Base-by-base conservation (phyloP, 192 early-diverging fungal genomes). In the Entomortierella chlamydospora region DNA sequence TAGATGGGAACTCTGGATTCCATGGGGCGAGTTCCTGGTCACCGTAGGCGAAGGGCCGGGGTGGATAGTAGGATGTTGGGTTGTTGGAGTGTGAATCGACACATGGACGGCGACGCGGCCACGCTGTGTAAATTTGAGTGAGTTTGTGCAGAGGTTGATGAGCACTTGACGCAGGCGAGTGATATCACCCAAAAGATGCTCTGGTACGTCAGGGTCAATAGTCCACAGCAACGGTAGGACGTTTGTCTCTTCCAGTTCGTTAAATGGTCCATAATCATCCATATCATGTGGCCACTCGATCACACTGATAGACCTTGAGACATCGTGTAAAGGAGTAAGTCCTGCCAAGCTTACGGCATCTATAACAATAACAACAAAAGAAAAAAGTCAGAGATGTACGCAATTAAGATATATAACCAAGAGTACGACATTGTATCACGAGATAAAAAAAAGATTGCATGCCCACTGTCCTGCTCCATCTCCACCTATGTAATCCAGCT, bases 81-180 rank as follows among this genome's bases (percentile, higher is more conserved):
- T 28, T 0, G 61, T 65, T 1, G 76, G 68, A 29, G 52, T 22
- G 18, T 79, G 76, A 43, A 79, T 53, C 8, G 76, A 70, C 23
- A 79, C 76, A 66, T 64, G 76, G 18, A 79, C 76, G 29, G 76
- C 70, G 5, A 79, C 76, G 8, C 76, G 54, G 30, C 57, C 49
- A 11, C 66, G 70, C 49, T 61, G 61, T 11, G 64, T 83, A 64
- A 85, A 84, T 61, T 87, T 87, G 49, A 87, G 83, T 1, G 86
- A 84, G 60, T 87, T 87, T 6, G 86, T 85, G 61, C 86, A 87
- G 37, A 87, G 68, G 56, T 87, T 87, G 33, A 87, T 68, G 13
- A 87, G 63, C 2, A 87, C 85, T 64, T 87, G 86, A 39, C 83
- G 82, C 33, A 87, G 51, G 1, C 86, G 72, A 62, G 85, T 87